Evolutionary conservation across 2,329 filamentous ascomycete species (phyloP).

Genomic region (Lachnellula hyalina): DNA sequence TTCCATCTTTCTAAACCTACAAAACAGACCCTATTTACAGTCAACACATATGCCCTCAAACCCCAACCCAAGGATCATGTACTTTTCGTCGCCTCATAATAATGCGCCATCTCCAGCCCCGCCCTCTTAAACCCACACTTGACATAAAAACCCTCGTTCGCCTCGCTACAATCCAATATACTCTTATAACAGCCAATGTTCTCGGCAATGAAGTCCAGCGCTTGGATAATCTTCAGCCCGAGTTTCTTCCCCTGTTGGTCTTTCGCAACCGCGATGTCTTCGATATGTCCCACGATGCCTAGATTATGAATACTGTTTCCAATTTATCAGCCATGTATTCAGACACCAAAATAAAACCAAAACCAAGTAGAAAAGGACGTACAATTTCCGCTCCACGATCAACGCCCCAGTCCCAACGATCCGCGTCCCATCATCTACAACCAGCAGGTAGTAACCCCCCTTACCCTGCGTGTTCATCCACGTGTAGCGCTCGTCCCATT

Average conservation of each 20-base stretch:
- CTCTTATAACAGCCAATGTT: constrained; percentile 94
- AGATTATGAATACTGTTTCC: constrained; percentile 65
- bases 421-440: constrained; percentile 62
- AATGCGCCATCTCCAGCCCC: constrained; percentile 96
- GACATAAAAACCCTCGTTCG: constrained; percentile 95
- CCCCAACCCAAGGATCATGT: background rate
- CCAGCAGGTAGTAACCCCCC: constrained; percentile 76
- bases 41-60: constrained; percentile 1
- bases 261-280: constrained; percentile 92
- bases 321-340: background rate
- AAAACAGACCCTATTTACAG: constrained; percentile 10
- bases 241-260: constrained; percentile 97
- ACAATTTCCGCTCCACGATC: constrained; percentile 93
- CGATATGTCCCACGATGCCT: constrained; percentile 86
- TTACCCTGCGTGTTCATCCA: constrained; percentile 65
- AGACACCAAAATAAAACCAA: too few relatives aligned
- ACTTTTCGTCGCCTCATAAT: constrained; percentile 78
- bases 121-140: constrained; percentile 94
- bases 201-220: constrained; percentile 80
- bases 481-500: constrained; percentile 75
- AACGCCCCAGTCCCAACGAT: constrained; percentile 90
- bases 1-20: background rate
- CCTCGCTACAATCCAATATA: constrained; percentile 92
- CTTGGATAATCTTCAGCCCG: constrained; percentile 85
- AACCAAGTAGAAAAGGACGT: constrained; percentile 32